phyloP scores from a whole-genome alignment of 495 filamentous ascomycete genomes.

The Elaphomyces granulatus region DNA sequence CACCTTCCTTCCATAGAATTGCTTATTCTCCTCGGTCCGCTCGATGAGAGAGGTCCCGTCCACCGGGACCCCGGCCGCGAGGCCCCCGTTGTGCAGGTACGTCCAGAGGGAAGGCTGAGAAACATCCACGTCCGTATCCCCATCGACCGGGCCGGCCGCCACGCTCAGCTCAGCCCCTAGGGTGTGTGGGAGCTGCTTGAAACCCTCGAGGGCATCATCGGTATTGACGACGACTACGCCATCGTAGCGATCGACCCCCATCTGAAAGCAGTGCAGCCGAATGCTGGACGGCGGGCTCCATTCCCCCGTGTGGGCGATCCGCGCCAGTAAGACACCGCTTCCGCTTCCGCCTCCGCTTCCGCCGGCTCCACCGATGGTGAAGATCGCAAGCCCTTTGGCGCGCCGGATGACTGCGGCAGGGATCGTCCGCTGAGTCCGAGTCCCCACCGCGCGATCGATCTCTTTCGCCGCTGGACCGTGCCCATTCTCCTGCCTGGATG shows the following conservation, averaged over 20 bases:
- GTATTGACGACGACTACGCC: constrained; percentile 85
- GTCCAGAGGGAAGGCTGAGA: constrained; percentile 64
- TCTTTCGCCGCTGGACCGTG: constrained; percentile 17
- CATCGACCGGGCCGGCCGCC: constrained; percentile 64
- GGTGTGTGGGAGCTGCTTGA: constrained; percentile 61
- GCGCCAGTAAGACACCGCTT: constrained; percentile 66
- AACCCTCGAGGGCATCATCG: constrained; percentile 60
- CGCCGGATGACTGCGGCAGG: constrained; percentile 66
- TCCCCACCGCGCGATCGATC: constrained; percentile 44
- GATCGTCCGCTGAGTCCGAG: constrained; percentile 70
- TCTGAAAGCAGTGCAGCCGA: constrained; percentile 76
- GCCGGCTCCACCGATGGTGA: constrained; percentile 78
- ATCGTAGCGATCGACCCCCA: constrained; percentile 87
- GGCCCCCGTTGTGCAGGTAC: constrained; percentile 77
- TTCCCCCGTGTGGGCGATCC: constrained; percentile 58
- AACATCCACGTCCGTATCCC: constrained; percentile 60
- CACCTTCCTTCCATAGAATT: constrained; percentile 63
- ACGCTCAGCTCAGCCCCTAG: constrained; percentile 67
- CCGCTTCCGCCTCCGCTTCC: too few species aligned
- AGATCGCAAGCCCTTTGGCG: constrained; percentile 77
- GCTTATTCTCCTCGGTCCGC: constrained; percentile 76
- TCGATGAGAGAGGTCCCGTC: constrained; percentile 79
- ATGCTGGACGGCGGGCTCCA: constrained; percentile 87
- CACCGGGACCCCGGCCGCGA: constrained; percentile 67
- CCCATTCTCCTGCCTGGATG: constrained; percentile 15